A percentile compares a stretch with the other conserved stretches of the same genome.
phyloP scores from a whole-genome alignment of 2,329 filamentous ascomycete species.

The Claviceps humidiphila region DNA sequence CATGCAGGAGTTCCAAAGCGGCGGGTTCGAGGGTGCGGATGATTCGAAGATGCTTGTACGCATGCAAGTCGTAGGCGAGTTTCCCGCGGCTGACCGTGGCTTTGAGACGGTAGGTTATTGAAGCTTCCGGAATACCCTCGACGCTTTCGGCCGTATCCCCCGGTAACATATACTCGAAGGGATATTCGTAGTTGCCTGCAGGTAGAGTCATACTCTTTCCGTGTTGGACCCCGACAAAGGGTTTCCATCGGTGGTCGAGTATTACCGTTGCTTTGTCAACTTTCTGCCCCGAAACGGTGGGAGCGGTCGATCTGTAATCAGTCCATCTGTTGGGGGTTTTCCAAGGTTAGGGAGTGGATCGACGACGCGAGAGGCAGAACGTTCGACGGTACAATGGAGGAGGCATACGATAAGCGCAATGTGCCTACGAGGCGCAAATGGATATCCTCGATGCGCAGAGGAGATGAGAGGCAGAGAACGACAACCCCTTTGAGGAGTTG shows the following conservation, averaged over 20 bases:
- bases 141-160: constrained; percentile 72
- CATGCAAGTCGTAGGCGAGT: constrained; percentile 73
- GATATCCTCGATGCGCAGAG: constrained; percentile 60
- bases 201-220: constrained; percentile 46
- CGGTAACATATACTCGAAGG: constrained; percentile 61
- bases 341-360: constrained; percentile 6
- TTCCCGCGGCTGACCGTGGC: constrained; percentile 79
- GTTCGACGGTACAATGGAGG: neutral
- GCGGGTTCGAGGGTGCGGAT: constrained; percentile 66
- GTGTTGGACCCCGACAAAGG: constrained; percentile 42
- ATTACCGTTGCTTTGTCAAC: constrained; percentile 47
- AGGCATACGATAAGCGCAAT: constrained; percentile 47
- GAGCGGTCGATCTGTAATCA: constrained; percentile 39
- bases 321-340: constrained; percentile 28
- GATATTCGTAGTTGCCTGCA: constrained; percentile 73
- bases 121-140: constrained; percentile 76
- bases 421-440: constrained; percentile 59
- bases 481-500: constrained; percentile 62
- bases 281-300: constrained; percentile 44
- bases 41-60: constrained; percentile 65
- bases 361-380: neutral
- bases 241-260: constrained; percentile 55
- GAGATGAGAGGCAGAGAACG: constrained; percentile 57
- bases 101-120: constrained; percentile 81
- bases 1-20: constrained; percentile 66